Evolutionary conservation across 768 basidiomycete species (phyloP).

Genomic region (Pisolithus tinctorius): DNA sequence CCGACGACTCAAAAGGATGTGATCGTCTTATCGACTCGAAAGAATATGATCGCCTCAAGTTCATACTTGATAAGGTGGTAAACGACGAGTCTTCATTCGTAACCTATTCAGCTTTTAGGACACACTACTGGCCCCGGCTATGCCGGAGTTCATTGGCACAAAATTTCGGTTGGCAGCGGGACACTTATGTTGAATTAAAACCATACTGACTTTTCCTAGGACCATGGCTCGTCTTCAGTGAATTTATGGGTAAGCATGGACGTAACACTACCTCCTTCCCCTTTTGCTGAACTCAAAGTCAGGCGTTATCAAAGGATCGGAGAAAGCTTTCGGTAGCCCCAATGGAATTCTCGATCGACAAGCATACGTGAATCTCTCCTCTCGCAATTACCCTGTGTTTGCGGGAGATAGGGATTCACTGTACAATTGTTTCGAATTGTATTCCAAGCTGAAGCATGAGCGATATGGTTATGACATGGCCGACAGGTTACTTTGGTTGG

Average conservation of each 20-base stretch:
- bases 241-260: conserved; percentile 47
- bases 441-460: conserved; percentile 39
- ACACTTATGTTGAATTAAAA: not conserved
- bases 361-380: conserved; percentile 42
- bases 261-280: not conserved
- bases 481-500: conserved; percentile 38
- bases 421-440: conserved; percentile 49
- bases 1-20: not conserved
- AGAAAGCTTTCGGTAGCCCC: conserved; percentile 34
- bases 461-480: conserved; percentile 47
- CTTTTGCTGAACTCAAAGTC: not conserved
- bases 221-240: conserved; percentile 55
- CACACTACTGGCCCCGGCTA: conserved; percentile 51
- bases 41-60: conserved; percentile 2
- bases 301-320: conserved; percentile 65
- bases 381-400: conserved; percentile 49
- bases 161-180: too few species aligned
- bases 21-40: not conserved
- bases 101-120: conserved; percentile 41
- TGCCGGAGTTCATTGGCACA: too few species aligned
- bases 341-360: conserved; percentile 36
- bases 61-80: conserved; percentile 8
- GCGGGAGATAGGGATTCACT: conserved; percentile 39
- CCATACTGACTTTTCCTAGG: conserved; percentile 31
- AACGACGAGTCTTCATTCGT: conserved; percentile 24